Evolutionary conservation across 2,329 filamentous ascomycete species (phyloP), one percentile per base, ranked within the genome.

Genomic region (Sporothrix humicola): DNA sequence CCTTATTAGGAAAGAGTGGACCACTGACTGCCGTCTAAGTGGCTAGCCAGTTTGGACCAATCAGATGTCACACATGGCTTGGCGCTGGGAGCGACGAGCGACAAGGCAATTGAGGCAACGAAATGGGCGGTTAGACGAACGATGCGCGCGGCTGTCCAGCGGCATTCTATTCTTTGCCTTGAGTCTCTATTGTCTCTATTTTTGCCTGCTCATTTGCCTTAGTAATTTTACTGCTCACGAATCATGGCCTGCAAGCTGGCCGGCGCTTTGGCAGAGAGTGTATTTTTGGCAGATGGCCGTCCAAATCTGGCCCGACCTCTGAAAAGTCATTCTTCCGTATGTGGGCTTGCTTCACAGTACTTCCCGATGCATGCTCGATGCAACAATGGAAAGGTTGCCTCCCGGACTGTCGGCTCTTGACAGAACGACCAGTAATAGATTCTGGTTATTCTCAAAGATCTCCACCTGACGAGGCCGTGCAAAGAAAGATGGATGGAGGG

Each of bases 401-500:
- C 10, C n/a, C 31, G 31, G 31, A 5, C 31, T 37, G 31, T 37
- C 31, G 31, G 31, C 5, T 37, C 31, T 37, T 37, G 31, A 37
- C 31, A 7, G 31, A 37, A 37, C 31, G 31, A 37, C 31, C 31
- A 37, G 31, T 37, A 37, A 37, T 37, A 37, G 2, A 37, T 37
- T 37, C 3, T 26, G 23, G 23, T 26, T 26, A 26, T 26, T 26
- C 31, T 7, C 31, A 37, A 37, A 37, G 31, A 37, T 37, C 23
- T 26, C 23, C 68, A 61, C 68, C 68, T 46, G 20, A n/a, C 26
- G 74, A 73, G 74, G 72, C 74, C 69, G 72, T 73, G 74, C 74
- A 74, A 56, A 61, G 50, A 46, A 15, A 46, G 2, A 37, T 5
- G 31, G 31, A 37, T 37, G 31, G 31, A 37, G 2, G 31, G 31